phyloP scores from a whole-genome alignment of 164 flowering plant species.

The Platanus orientalis region DNA sequence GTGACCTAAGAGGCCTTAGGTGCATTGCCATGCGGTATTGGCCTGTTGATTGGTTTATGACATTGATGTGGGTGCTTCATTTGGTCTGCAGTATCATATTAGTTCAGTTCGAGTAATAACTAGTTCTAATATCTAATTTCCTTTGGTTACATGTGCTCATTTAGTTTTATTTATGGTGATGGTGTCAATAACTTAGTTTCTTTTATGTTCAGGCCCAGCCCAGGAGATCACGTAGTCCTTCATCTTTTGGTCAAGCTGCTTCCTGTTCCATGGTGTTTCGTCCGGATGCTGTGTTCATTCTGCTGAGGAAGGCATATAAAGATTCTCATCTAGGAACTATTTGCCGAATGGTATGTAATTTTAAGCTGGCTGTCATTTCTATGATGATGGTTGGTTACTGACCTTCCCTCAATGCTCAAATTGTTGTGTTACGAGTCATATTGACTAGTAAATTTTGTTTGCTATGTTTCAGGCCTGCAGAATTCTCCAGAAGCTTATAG shows the following conservation, averaged over 20 bases:
- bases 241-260: constrained; percentile 37
- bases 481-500: constrained; percentile 53
- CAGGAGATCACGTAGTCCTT: constrained; percentile 58
- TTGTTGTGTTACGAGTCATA: too few species aligned
- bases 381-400: not conserved
- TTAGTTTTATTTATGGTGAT: constrained; percentile 2
- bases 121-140: too few species aligned
- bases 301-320: constrained; percentile 73
- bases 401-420: not conserved
- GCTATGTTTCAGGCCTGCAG: constrained; percentile 51
- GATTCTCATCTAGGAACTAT: constrained; percentile 63
- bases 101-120: not conserved
- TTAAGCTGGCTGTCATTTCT: constrained; percentile 5
- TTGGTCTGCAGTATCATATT: not conserved
- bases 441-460: not conserved
- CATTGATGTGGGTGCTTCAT: too few species aligned
- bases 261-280: constrained; percentile 62
- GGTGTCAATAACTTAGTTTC: not conserved
- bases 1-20: too few species aligned
- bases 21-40: too few species aligned
- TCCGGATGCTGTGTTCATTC: constrained; percentile 55
- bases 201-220: constrained; percentile 41
- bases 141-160: not conserved
- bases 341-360: constrained; percentile 54
- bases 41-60: too few species aligned